Conservation (phyloP, 2,329 filamentous ascomycete species). For the Xylaria sp. region DNA sequence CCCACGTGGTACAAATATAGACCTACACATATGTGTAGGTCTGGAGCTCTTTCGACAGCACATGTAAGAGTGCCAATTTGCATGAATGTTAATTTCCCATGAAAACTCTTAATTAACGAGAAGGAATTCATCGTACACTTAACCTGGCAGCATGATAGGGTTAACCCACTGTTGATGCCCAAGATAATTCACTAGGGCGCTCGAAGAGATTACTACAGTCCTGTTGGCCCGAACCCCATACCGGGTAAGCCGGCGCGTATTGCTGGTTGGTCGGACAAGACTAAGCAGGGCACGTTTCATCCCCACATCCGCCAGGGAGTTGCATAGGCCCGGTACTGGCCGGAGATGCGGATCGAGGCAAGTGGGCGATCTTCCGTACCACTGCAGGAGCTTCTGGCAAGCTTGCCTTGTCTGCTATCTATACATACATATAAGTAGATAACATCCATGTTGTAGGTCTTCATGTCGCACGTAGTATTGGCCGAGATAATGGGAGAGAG, state of each 20-base stretch:
- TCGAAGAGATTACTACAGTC: neutral
- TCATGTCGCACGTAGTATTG: neutral
- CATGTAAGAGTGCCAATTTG: neutral
- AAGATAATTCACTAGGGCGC: neutral
- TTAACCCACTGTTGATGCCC: neutral
- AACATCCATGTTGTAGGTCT: neutral
- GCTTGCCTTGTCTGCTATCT: neutral
- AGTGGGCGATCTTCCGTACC: slow-evolving; percentile 35
- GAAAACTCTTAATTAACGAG: neutral
- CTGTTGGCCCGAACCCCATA: slow-evolving; percentile 4
- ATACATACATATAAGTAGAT: too few species aligned
- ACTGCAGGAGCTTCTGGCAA: slow-evolving; percentile 27
- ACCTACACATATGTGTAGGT: too few species aligned
- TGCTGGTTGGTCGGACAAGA: slow-evolving; percentile 15
- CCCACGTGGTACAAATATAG: neutral
- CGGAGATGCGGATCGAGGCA: slow-evolving; percentile 34
- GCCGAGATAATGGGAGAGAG: neutral
- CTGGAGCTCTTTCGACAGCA: neutral
- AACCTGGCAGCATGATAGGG: neutral
- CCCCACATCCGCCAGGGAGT: slow-evolving; percentile 34
- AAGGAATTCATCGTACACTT: neutral
- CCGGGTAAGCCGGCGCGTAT: slow-evolving; percentile 20
- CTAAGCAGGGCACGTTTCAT: slow-evolving; percentile 21
- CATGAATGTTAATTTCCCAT: slow-evolving; percentile 13
- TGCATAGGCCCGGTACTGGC: slow-evolving; percentile 33